These are phyloP conservation scores for Spergularia bocconei DNA, from an alignment of 148 eudicot genomes.

Conservation along the genomic window DNA sequence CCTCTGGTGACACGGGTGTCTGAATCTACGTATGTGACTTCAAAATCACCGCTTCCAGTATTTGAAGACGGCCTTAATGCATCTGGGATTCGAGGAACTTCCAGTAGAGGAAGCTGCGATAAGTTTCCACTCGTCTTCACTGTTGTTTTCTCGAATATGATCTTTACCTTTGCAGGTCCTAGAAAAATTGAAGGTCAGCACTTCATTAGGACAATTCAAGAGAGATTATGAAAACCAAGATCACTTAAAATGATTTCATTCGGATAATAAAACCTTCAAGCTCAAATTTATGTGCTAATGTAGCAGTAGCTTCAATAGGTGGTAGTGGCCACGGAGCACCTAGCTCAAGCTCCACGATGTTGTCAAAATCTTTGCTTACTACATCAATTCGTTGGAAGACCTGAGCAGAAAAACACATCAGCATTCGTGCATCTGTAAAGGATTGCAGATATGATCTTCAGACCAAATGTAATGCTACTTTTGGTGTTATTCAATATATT, in stretches of 20 bases:
- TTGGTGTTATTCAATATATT: too few species aligned
- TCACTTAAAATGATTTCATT: neutral
- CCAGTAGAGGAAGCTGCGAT: conserved; percentile 81
- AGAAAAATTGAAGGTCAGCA: neutral
- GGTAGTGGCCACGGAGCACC: conserved; percentile 95
- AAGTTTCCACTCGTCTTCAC: conserved; percentile 79
- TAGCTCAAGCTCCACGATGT: conserved; percentile 78
- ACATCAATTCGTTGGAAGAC: conserved; percentile 91
- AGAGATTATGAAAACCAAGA: neutral
- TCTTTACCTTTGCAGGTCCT: conserved; percentile 60
- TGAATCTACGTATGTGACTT: conserved; percentile 76
- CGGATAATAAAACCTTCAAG: conserved; percentile 51
- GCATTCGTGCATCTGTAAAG: conserved; percentile 5
- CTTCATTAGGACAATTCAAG: neutral
- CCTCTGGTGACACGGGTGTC: conserved; percentile 85
- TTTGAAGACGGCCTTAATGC: conserved; percentile 65
- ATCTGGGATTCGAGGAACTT: conserved; percentile 75
- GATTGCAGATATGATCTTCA: neutral
- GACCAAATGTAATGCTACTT: neutral
- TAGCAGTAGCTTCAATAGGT: conserved; percentile 75
- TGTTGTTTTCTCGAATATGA: conserved; percentile 79
- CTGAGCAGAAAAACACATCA: conserved; percentile 31
- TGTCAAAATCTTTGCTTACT: conserved; percentile 87
- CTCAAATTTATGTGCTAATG: conserved; percentile 91
- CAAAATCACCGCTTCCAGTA: conserved; percentile 85